These are phyloP conservation scores for Calendula officinalis DNA, from an alignment of 129 eudicot species.

Conservation along the genomic window DNA sequence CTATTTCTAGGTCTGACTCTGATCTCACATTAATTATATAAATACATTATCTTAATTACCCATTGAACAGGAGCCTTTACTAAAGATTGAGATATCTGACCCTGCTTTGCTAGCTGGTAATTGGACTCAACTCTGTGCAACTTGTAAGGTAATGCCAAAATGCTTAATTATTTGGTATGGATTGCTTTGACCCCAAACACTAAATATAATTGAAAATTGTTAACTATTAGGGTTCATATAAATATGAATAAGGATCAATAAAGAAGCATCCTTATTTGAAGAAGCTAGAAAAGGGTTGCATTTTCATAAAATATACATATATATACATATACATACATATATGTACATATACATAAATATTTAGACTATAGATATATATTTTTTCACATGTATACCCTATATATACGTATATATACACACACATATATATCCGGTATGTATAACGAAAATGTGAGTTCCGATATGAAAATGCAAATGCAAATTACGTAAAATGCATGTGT, in stretches of 20 bases:
- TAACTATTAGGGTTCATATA: neutral
- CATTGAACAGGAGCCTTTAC: constrained; percentile 73
- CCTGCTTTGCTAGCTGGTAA: constrained; percentile 80
- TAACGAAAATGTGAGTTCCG: no score
- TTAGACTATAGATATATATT: no score
- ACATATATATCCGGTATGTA: no score
- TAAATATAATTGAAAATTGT: neutral
- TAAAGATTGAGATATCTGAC: constrained; percentile 69
- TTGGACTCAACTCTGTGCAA: constrained; percentile 86
- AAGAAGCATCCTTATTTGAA: no score
- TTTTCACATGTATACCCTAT: neutral
- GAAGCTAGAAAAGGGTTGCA: no score
- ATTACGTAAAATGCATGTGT: no score
- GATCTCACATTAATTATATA: neutral
- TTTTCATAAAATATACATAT: neutral
- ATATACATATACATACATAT: neutral
- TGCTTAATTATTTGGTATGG: no score
- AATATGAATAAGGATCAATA: no score
- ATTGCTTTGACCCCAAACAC: neutral
- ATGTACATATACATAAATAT: neutral
- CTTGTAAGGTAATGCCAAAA: constrained; percentile 65
- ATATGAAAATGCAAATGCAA: no score
- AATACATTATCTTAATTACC: neutral
- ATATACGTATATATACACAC: no score
- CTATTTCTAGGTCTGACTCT: no score